Evolutionary conservation across 2,329 filamentous ascomycete species (phyloP), one percentile per base, ranked within the genome.

Genomic region (Albifimbria verrucaria): DNA sequence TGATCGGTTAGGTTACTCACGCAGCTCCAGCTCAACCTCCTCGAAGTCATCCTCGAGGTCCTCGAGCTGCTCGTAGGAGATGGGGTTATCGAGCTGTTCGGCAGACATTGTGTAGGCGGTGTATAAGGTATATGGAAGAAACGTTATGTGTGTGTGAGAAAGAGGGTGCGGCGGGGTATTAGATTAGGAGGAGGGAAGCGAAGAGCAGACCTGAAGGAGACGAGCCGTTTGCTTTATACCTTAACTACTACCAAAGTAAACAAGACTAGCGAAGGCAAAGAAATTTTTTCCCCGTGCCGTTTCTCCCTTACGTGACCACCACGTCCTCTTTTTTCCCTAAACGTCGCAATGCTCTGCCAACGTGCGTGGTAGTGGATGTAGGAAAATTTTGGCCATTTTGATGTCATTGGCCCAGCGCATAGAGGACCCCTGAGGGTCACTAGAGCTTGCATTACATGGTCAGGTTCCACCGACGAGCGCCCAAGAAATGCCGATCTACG

Each of bases 11-110:
- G 51, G 11, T 39, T n/a, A 81, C 87, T 69, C 79, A 96, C 92
- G 80, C 65, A 94, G 87, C 69, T 96, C 87, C 32, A 87, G 79
- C 73, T 97, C 92, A 32, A 86, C 85, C 63, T 92, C 84, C 55
- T 92, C 86, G 65, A 96, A 96, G 58, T 95, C 88, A 61, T 85
- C 81, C 77, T 96, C 90, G 58, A 97, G 79, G 53, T 87, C 81
- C 54, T 85, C 82, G 59, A 97, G 85, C 69, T 93, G 83, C 72
- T 91, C 88, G 72, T 90, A 92, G 54, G 80, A 81, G 56, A 87
- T 73, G 54, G 72, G 60, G 55, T 73, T 74, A 23, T 72, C 67
- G 55, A 68, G 57, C 55, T 68, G 60, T 47, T 68, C 66, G 57
- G 63, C 61, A 64, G 68, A 69, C 70, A 72, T 72, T 54, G 46